Base-by-base conservation (phyloP, 495 filamentous ascomycete genomes). In the Penicillium crystallinum region DNA sequence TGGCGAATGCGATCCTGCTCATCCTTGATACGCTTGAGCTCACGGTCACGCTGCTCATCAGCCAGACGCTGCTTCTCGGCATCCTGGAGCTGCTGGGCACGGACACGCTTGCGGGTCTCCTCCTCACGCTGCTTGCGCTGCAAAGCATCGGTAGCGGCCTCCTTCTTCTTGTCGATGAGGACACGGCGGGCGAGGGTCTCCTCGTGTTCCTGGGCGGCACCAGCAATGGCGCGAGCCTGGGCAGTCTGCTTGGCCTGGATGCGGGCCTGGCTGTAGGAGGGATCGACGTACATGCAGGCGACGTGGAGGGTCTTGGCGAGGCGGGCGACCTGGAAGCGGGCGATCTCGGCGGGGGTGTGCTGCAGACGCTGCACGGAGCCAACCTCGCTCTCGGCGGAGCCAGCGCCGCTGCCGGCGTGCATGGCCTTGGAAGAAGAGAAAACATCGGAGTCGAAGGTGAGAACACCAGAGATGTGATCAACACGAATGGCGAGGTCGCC, bases 361-460 rank as follows among this genome's bases (percentile, higher is more conserved):
- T 98, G 93, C 49, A 98, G 82, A 51, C 92, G 87, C 71, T 98
- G 93, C 17, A 97, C 88, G 37, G 90, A 85, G 65, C 86, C 84
- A 34, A 80, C 77, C 56, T 96, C 92, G 63, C 71, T 81, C 74
- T 97, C 95, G 40, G 93, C 90, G 33, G 91, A 97, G 35, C 93
- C 92, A 47, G 89, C 82, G 46, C 76, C 81, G 49, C 90, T 90
- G 44, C 92, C 90, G 48, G 88, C 78, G 68, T 96, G 90, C 39
- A 89, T 80, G 53, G 93, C 89, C 77, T 96, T 97, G 58, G 92
- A 85, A 27, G 93, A 96, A 31, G 93, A 95, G 78, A 98, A 97
- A 52, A 97, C 89, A 68, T 98, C 93, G 46, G 91, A 91, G 64
- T 98, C 93, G 61, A 98, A 98, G 61, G 90, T 97, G 43, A 98